These are phyloP conservation scores for Flaveria linearis DNA, from an alignment of 129 eudicot genomes.

Conservation along the genomic window DNA sequence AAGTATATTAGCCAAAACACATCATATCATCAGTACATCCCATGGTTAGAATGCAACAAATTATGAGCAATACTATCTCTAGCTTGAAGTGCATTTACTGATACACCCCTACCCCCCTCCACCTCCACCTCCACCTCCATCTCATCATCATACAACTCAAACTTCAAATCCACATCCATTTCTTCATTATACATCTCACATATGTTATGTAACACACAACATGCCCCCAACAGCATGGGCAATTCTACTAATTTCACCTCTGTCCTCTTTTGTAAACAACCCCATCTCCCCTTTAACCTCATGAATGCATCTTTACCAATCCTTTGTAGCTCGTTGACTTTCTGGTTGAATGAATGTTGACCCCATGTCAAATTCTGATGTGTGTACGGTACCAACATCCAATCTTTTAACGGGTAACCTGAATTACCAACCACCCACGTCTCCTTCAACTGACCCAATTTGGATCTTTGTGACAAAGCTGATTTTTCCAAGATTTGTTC, in stretches of 20 bases:
- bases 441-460: constrained; percentile 48
- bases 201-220: constrained; percentile 43
- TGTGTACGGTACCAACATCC: constrained; percentile 67
- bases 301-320: constrained; percentile 60
- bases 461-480: constrained; percentile 48
- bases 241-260: constrained; percentile 72
- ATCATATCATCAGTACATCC: not conserved
- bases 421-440: constrained; percentile 57
- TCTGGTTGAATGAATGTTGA: constrained; percentile 62
- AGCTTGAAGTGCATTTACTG: constrained; percentile 47
- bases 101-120: constrained; percentile 25
- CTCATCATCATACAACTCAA: constrained; percentile 64
- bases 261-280: constrained; percentile 66
- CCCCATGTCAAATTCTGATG: constrained; percentile 64
- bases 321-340: constrained; percentile 39
- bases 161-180: constrained; percentile 46
- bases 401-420: constrained; percentile 57
- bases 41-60: constrained; percentile 49
- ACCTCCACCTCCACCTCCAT: not conserved
- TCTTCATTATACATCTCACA: constrained; percentile 66
- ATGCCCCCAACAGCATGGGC: constrained; percentile 60
- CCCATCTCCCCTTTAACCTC: constrained; percentile 74
- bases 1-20: not conserved
- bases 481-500: constrained; percentile 70
- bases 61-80: constrained; percentile 68